Base-by-base conservation (phyloP, 129 eudicot species). In the Scalesia atractyloides region DNA sequence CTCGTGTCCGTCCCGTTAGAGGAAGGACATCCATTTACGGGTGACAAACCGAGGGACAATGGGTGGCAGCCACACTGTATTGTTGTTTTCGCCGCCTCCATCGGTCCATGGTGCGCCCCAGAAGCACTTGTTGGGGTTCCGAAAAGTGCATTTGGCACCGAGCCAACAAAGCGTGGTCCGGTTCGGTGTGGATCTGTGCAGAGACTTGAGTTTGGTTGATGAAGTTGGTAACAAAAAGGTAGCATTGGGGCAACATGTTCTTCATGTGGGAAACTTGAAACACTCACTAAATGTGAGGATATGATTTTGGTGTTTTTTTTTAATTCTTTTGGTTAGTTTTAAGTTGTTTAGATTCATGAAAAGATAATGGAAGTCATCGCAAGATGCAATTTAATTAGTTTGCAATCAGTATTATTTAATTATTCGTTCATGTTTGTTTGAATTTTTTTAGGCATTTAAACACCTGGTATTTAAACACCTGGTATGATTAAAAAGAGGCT, bases 201-300 rank as follows among this genome's bases (percentile, higher is more conserved):
- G 83, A 80, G 87, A 95, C 82, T 82, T 95, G 90, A 90, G 99
- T 67, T 47, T 88, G 82, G 94, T 90, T 64, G 97, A 95, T 90
- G 99, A 95, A 80, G 47, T 44, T 53, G 99, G 99, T 13, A 78
- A 81, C 33, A 80, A 76, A 57, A 95, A 90, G 59, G 86, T 95
- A 60, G 99, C 94, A 17, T 64, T 95, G 76, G 99, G 99, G 34
- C 73, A 53, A 41, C 97, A 95, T 86, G 64, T 83, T 54, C 89
- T 95, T 69, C 94, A 88, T 80, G 83, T 95, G 48, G 99, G 97
- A 11, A 64, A 69, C 79, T 80, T 91, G 88, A 86, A 84, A 53
- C 96, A 91, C 77, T 81, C 94, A 6, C 77, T 95, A 70, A 88
- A 67, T 49, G 70, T 94, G 70, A 86, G 79, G 85, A 68, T 87